These are phyloP conservation scores for Lanmaoa rubissima DNA, from an alignment of 768 basidiomycete species.

Conservation along the genomic window DNA sequence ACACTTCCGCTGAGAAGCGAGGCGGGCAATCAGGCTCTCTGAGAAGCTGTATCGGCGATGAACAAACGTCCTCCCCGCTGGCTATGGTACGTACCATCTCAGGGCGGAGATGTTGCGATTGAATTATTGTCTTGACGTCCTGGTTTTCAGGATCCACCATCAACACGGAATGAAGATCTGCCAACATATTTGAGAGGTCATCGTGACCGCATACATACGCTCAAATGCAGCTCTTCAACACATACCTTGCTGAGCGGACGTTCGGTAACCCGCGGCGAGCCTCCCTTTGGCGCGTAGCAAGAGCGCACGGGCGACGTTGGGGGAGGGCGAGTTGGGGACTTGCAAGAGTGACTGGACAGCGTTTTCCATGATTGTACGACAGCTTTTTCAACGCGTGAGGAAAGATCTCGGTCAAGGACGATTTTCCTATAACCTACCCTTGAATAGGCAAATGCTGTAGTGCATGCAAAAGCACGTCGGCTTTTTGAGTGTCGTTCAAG, in stretches of 20 bases:
- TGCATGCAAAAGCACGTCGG: constrained; percentile 72
- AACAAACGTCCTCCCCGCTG: background rate
- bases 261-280: constrained; percentile 55
- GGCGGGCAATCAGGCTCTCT: constrained; percentile 44
- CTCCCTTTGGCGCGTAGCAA: constrained; percentile 66
- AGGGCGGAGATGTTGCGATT: constrained; percentile 47
- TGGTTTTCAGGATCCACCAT: constrained; percentile 64
- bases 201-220: background rate
- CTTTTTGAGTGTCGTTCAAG: constrained; percentile 64
- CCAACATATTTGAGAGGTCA: constrained; percentile 3
- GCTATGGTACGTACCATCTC: constrained; percentile 47
- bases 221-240: background rate
- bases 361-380: constrained; percentile 67
- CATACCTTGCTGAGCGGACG: constrained; percentile 65
- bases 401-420: constrained; percentile 2
- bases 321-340: constrained; percentile 49
- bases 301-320: constrained; percentile 56
- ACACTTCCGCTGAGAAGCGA: constrained; percentile 66
- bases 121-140: constrained; percentile 63
- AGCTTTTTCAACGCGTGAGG: constrained; percentile 28
- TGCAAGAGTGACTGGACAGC: constrained; percentile 69
- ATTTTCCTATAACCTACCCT: constrained; percentile 42
- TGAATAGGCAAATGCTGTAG: constrained; percentile 77
- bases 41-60: constrained; percentile 21
- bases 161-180: constrained; percentile 68